Percentiles rank a stretch among this genome's conserved stretches.
These are phyloP conservation scores for Aspergillus tamarii DNA, from an alignment of 2,329 filamentous ascomycete species.

Conservation along the genomic window DNA sequence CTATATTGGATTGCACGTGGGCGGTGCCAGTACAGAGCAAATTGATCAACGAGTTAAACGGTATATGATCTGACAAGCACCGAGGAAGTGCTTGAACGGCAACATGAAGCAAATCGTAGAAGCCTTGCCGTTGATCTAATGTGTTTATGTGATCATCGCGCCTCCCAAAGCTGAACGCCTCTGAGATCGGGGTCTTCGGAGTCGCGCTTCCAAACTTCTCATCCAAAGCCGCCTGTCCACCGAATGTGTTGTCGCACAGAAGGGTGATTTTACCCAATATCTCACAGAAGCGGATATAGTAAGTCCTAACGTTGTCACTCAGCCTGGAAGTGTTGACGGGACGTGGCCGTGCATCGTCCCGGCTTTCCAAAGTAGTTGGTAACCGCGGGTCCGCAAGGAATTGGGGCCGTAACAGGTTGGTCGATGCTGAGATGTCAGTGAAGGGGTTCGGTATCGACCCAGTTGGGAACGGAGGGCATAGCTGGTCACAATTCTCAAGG, in stretches of 20 bases:
- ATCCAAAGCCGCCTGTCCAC: slow-evolving; percentile 90
- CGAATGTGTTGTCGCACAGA: slow-evolving; percentile 95
- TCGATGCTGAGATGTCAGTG: slow-evolving; percentile 40
- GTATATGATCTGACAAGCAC: slow-evolving; percentile 88
- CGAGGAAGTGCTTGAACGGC: slow-evolving; percentile 92
- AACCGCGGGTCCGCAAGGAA: slow-evolving; percentile 41
- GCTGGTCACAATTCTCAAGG: slow-evolving; percentile 78
- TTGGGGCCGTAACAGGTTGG: slow-evolving; percentile 40
- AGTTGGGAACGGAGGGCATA: slow-evolving; percentile 80
- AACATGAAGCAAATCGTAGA: slow-evolving; percentile 93
- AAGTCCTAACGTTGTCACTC: slow-evolving; percentile 77
- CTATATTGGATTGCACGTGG: slow-evolving; percentile 91
- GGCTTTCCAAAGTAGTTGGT: slow-evolving; percentile 28
- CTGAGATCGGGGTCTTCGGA: slow-evolving; percentile 91
- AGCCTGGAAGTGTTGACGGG: slow-evolving; percentile 65
- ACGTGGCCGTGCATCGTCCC: slow-evolving; percentile 40
- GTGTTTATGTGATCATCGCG: slow-evolving; percentile 76
- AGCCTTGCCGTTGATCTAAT: slow-evolving; percentile 85
- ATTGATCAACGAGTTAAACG: slow-evolving; percentile 92
- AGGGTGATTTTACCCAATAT: slow-evolving; percentile 95
- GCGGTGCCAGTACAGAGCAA: slow-evolving; percentile 94
- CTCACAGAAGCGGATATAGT: slow-evolving; percentile 89
- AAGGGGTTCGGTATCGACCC: slow-evolving; percentile 51
- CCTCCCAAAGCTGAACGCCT: slow-evolving; percentile 87
- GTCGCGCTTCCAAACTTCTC: slow-evolving; percentile 88